Conservation (phyloP, 164 flowering plant genomes). For the Vitis vinifera region ASM3070453v1 NC_081821.1:1995001-1995500, state of each 20-base stretch:
- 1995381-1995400: too few species aligned
- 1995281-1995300: conserved; percentile 52
- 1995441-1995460: too few species aligned
- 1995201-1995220: conserved; percentile 67
- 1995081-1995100: conserved; percentile 76
- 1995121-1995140: conserved; percentile 76
- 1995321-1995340: conserved; percentile 30
- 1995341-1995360: background rate
- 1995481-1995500: too few species aligned
- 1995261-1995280: conserved; percentile 82
- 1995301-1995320: conserved; percentile 60
- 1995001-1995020: conserved; percentile 79
- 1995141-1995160: conserved; percentile 63
- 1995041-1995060: conserved; percentile 77
- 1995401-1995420: too few species aligned
- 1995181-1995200: conserved; percentile 82
- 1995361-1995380: too few species aligned
- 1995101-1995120: conserved; percentile 72
- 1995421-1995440: too few species aligned
- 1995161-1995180: conserved; percentile 81
- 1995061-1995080: conserved; percentile 55
- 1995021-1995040: conserved; percentile 94
- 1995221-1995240: conserved; percentile 54
- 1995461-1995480: too few species aligned
- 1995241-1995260: conserved; percentile 53